These are phyloP conservation scores for Hordeum vulgare DNA, from an alignment of 176 grass and related monocot genomes.

Conservation along the genomic window MorexV3_pseudomolecules_assembly NC_058519.1:601464281-601464780, in stretches of 20 bases:
- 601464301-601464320: conserved; percentile 39
- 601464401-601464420: conserved; percentile 97
- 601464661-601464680: background rate
- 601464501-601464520: background rate
- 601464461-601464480: conserved; percentile 39
- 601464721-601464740: too few species aligned
- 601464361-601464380: conserved; percentile 88
- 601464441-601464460: conserved; percentile 84
- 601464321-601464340: conserved; percentile 38
- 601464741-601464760: background rate
- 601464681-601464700: background rate
- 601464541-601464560: conserved; percentile 6
- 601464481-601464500: conserved; percentile 10
- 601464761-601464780: background rate
- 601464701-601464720: background rate
- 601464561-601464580: background rate
- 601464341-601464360: conserved; percentile 79
- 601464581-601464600: background rate
- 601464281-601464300: conserved; percentile 44
- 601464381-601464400: conserved; percentile 94
- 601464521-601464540: conserved; percentile 20
- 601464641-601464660: background rate
- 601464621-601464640: background rate
- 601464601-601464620: background rate
- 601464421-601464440: conserved; percentile 77